Percentiles rank a stretch among this genome's conserved stretches.
Evolutionary conservation across 352 stramenopile genomes (phyloP).

Genomic region (Globisporangium echinulatum): DNA sequence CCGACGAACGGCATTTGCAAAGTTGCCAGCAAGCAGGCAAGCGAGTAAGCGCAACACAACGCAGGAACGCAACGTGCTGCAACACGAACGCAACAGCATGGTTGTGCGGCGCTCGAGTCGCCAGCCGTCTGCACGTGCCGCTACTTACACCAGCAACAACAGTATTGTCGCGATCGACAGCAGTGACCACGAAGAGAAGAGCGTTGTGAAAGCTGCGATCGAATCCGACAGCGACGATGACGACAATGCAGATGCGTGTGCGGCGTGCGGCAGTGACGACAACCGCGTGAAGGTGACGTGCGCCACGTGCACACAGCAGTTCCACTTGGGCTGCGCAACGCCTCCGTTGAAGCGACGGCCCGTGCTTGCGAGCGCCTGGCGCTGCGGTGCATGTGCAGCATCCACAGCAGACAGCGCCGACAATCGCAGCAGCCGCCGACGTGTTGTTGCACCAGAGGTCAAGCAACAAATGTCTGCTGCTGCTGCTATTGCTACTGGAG

Average conservation of each 20-base stretch:
- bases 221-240: conserved; percentile 2
- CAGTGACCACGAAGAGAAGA: not conserved
- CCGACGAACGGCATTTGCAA: not conserved
- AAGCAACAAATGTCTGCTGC: not conserved
- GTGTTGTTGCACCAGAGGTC: not conserved
- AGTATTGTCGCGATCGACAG: not conserved
- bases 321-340: conserved; percentile 51
- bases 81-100: not conserved
- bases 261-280: conserved; percentile 29
- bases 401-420: not conserved
- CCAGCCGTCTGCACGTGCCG: not conserved
- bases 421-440: not conserved
- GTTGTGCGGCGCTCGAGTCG: conserved; percentile 5
- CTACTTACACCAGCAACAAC: not conserved
- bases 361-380: conserved; percentile 27
- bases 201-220: not conserved
- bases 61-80: not conserved
- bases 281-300: conserved; percentile 44
- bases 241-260: conserved; percentile 17
- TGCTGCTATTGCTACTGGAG: not conserved
- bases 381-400: conserved; percentile 27
- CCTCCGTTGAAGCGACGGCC: conserved; percentile 47
- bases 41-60: not conserved
- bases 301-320: conserved; percentile 25
- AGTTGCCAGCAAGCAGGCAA: not conserved